phyloP scores from a whole-genome alignment of 495 filamentous ascomycete genomes.

The Hyaloscypha finlandica region DNA sequence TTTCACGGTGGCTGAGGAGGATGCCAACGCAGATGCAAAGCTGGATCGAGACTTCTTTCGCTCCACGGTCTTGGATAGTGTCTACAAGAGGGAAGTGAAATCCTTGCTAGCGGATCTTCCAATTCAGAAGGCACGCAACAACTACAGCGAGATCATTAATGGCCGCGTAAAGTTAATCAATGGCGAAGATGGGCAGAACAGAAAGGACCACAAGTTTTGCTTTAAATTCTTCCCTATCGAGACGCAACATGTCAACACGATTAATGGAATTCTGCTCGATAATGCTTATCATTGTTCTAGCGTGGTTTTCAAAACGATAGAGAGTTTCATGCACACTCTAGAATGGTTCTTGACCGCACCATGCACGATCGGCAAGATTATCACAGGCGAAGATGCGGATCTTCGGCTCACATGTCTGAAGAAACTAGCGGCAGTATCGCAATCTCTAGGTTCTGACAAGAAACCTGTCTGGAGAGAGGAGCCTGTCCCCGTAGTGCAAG shows the following conservation, averaged over 20 bases:
- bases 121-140: constrained; percentile 40
- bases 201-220: constrained; percentile 38
- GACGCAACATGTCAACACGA: constrained; percentile 39
- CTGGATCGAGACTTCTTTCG: not conserved
- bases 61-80: not conserved
- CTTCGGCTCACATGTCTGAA: constrained; percentile 28
- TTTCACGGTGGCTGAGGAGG: too few species aligned
- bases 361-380: constrained; percentile 25
- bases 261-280: constrained; percentile 46
- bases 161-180: constrained; percentile 19
- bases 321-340: constrained; percentile 32
- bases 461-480: too few species aligned
- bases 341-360: constrained; percentile 38
- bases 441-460: constrained; percentile 26
- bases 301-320: constrained; percentile 35
- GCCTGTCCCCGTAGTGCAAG: too few species aligned
- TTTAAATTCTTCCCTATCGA: constrained; percentile 42
- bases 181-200: constrained; percentile 19
- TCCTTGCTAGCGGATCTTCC: constrained; percentile 43
- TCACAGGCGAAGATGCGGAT: constrained; percentile 15
- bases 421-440: constrained; percentile 33
- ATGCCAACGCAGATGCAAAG: not conserved
- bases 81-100: constrained; percentile 4
- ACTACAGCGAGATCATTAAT: constrained; percentile 36
- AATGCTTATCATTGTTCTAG: constrained; percentile 31